phyloP scores from a whole-genome alignment of 257 asterid genomes.

The Jacaranda mimosifolia region DNA sequence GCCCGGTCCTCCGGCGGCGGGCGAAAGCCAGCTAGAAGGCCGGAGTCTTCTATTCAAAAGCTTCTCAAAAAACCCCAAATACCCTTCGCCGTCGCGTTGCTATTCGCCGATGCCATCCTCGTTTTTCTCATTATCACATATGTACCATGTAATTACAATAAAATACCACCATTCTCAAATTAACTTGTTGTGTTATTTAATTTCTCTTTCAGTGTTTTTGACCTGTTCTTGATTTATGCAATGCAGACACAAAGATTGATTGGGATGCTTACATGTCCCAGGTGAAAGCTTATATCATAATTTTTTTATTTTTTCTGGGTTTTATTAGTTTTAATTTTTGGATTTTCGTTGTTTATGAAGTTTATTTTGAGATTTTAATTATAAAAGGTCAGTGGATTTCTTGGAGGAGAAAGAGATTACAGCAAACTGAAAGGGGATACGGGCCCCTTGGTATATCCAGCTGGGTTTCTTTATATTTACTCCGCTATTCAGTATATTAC shows the following conservation, averaged over 20 bases:
- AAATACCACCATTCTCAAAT: background rate
- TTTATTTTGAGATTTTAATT: conserved; percentile 1
- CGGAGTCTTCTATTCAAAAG: conserved; percentile 30
- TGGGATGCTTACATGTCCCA: conserved; percentile 94
- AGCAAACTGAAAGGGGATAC: conserved; percentile 92
- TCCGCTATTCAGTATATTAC: conserved; percentile 82
- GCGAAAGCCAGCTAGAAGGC: conserved; percentile 17
- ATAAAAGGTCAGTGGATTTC: conserved; percentile 66
- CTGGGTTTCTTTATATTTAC: conserved; percentile 93
- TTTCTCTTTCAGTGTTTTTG: background rate
- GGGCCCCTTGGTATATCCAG: conserved; percentile 96
- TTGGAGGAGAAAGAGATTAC: conserved; percentile 87
- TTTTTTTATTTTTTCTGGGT: background rate
- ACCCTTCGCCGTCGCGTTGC: conserved; percentile 53
- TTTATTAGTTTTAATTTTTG: background rate
- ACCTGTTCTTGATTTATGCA: background rate
- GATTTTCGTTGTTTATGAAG: conserved; percentile 11
- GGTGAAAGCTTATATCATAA: conserved; percentile 39
- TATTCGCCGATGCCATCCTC: conserved; percentile 63
- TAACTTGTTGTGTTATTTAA: background rate
- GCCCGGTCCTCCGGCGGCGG: conserved; percentile 43
- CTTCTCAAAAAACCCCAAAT: conserved; percentile 43
- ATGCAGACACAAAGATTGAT: conserved; percentile 84
- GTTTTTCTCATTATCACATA: conserved; percentile 65
- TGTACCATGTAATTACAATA: conserved; percentile 69